Conservation (phyloP, 257 asterid species). For the Nicotiana attenuata region DNA sequence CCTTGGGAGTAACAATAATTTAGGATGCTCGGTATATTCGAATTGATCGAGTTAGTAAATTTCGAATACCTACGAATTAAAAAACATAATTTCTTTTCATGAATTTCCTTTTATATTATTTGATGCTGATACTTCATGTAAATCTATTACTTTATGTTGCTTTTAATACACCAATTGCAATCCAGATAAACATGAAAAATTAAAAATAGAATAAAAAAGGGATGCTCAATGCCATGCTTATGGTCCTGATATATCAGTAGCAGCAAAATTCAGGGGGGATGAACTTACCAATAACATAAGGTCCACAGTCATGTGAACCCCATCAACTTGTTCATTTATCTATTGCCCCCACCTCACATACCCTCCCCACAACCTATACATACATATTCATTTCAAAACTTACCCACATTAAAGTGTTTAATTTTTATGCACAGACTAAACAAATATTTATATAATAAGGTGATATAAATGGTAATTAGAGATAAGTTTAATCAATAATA, state of each 20-base stretch:
- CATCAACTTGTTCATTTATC: constrained; percentile 36
- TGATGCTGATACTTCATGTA: neutral
- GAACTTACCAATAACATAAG: constrained; percentile 32
- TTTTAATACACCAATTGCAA: constrained; percentile 11
- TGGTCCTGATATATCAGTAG: constrained; percentile 19
- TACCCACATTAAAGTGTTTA: too few species aligned
- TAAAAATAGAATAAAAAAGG: neutral
- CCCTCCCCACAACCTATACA: constrained; percentile 41
- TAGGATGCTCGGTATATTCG: neutral
- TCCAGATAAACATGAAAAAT: constrained; percentile 2
- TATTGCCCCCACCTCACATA: constrained; percentile 44
- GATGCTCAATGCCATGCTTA: constrained; percentile 23
- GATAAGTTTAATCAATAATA: too few species aligned
- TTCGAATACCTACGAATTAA: neutral
- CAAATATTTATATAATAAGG: too few species aligned
- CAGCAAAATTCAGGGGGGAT: constrained; percentile 56
- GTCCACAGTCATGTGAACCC: constrained; percentile 66
- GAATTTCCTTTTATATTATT: neutral
- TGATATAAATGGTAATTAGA: too few species aligned
- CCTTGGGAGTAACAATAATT: neutral
- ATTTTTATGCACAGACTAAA: accelerated
- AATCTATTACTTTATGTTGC: constrained; percentile 8
- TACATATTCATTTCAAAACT: constrained; percentile 9
- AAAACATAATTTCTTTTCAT: neutral
- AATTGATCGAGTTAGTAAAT: neutral